Conservation (phyloP, 2,329 filamentous ascomycete species). For the Gyromitra esculenta region DNA sequence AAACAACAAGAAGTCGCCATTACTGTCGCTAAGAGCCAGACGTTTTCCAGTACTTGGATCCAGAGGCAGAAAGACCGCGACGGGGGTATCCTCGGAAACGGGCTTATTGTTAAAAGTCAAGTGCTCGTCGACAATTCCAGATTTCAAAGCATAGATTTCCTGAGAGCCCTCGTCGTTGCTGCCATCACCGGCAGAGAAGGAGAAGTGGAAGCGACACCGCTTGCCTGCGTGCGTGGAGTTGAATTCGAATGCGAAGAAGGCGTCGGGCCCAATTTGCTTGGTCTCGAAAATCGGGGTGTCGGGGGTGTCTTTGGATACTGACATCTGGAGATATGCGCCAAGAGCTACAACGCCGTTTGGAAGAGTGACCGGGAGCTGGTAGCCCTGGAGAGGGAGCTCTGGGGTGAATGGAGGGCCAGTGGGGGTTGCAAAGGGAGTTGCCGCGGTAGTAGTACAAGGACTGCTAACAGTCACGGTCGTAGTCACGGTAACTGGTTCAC, state of each 20-base stretch:
- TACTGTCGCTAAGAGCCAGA: background rate
- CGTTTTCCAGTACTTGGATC: background rate
- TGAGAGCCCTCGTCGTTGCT: constrained; percentile 9
- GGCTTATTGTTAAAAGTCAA: constrained; percentile 32
- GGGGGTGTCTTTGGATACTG: constrained; percentile 3
- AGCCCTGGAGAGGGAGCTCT: background rate
- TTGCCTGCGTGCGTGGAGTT: constrained; percentile 30
- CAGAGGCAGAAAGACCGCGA: constrained; percentile 22
- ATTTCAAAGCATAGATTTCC: constrained; percentile 20
- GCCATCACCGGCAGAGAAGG: constrained; percentile 19
- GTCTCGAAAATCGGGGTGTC: constrained; percentile 24
- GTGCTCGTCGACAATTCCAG: constrained; percentile 6
- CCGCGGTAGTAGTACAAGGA: background rate
- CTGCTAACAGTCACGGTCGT: constrained; percentile 4
- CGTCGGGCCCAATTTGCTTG: constrained; percentile 16
- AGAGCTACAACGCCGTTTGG: constrained; percentile 28
- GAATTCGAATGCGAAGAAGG: constrained; percentile 23
- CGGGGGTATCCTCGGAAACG: background rate
- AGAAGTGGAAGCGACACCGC: constrained; percentile 34
- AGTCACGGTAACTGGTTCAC: constrained; percentile 1
- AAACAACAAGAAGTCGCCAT: constrained; percentile 4
- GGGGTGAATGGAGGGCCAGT: constrained; percentile 25
- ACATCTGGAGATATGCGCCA: constrained; percentile 26
- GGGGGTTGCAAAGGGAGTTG: constrained; percentile 21
- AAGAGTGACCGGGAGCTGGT: constrained; percentile 22